A percentile compares a stretch with the other conserved stretches of the same genome.
Conservation (phyloP, 345 rosid species). For the Reutealis trisperma region DNA sequence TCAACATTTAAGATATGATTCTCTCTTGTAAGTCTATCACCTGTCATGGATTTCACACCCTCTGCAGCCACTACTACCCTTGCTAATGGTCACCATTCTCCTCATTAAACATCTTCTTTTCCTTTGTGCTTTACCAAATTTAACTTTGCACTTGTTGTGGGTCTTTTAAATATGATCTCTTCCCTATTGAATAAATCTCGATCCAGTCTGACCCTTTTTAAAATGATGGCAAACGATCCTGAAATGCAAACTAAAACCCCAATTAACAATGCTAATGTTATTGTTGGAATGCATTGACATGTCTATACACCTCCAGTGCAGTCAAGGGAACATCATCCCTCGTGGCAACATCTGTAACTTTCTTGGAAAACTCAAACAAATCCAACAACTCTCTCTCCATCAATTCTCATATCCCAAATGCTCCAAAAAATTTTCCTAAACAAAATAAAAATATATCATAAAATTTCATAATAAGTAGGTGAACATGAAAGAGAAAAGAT, state of each 20-base stretch:
- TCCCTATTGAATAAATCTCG: constrained; percentile 69
- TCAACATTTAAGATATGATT: constrained; percentile 45
- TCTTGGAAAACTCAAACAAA: too few relatives aligned
- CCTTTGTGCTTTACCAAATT: constrained; percentile 78
- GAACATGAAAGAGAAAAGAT: too few relatives aligned
- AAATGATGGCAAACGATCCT: constrained; percentile 88
- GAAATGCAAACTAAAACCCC: constrained; percentile 43
- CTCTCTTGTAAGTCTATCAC: constrained; percentile 43
- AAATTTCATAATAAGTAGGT: too few relatives aligned
- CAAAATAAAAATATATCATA: too few relatives aligned
- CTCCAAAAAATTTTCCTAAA: too few relatives aligned
- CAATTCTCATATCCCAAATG: too few relatives aligned
- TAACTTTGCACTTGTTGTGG: constrained; percentile 90
- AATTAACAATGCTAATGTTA: constrained; percentile 24
- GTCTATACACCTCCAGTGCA: too few relatives aligned
- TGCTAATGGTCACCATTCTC: constrained; percentile 42
- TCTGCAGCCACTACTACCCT: constrained; percentile 23
- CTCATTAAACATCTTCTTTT: too few relatives aligned
- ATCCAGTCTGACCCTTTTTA: constrained; percentile 92
- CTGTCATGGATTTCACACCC: constrained; percentile 57
- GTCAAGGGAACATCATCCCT: too few relatives aligned
- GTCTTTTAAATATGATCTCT: constrained; percentile 87
- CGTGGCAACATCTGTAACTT: too few relatives aligned
- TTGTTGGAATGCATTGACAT: too few relatives aligned
- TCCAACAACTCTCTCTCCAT: too few relatives aligned